Base-by-base conservation (phyloP, 73 alveolate genomes). In the Symbiodinium natans region DNA sequence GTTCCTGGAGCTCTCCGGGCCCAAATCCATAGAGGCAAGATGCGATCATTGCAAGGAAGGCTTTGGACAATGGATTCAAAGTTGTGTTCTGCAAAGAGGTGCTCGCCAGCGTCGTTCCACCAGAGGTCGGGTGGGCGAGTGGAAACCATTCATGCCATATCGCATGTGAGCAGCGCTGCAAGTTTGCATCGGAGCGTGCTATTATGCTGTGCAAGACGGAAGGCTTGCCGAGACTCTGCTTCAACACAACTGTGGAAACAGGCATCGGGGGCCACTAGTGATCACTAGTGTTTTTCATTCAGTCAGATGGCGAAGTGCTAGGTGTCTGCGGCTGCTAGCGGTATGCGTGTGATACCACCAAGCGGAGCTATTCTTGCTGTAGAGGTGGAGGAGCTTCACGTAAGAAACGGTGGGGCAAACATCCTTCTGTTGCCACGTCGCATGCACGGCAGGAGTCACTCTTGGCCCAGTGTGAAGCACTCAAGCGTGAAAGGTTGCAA, bases 1-100 rank as follows among this genome's bases (percentile, higher is more conserved):
- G 71, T 75, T 33, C 11, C 46, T 92, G 34, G 98, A 92, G 98
- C 92, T 92, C 17, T 73, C 59, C 1, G 98, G 98, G 41, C 98
- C 98, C 48, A 92, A 74, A 41, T 71, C 98, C 39, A 10, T 92
- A 34, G 98, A 92, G 89, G 96, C 48, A 68, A 29, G 40, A 6
- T 9, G 21, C 59, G 13, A 46, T 46, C 21, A n/a, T n/a, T n/a
- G n/a, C n/a, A n/a, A n/a, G n/a, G n/a, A n/a, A n/a, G n/a, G n/a
- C n/a, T n/a, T n/a, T n/a, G n/a, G n/a, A n/a, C n/a, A n/a, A n/a
- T n/a, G n/a, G n/a, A n/a, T n/a, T n/a, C n/a, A n/a, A n/a, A n/a
- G n/a, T n/a, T n/a, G n/a, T n/a, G n/a, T n/a, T n/a, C n/a, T 21
- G 36, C 83, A 21, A n/a, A 29, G 84, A 88, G 95, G 96, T 90